Conservation (phyloP, 1,284 basidiomycete species). For the Leccinum pachyderme region DNA sequence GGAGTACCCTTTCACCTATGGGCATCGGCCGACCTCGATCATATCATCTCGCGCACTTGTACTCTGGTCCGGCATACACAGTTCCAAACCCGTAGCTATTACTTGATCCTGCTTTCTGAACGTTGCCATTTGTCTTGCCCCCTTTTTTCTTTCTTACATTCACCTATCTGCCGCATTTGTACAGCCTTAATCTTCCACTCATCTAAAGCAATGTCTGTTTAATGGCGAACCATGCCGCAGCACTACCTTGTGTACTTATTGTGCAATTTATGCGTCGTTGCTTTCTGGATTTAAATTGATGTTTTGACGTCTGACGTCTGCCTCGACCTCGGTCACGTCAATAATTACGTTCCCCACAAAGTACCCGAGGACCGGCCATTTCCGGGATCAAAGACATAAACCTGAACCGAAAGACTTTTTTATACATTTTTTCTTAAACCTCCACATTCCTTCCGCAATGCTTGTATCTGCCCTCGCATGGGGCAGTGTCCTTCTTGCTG, state of each 20-base stretch:
- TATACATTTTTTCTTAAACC: background rate
- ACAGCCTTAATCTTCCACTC: slow-evolving; percentile 43
- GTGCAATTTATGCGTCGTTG: slow-evolving; percentile 37
- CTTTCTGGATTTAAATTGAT: slow-evolving; percentile 12
- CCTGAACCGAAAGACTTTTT: too few relatives aligned
- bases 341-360: too few relatives aligned
- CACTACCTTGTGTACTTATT: slow-evolving; percentile 40
- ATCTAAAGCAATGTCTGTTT: slow-evolving; percentile 41
- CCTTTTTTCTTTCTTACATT: slow-evolving; percentile 29
- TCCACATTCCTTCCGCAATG: slow-evolving; percentile 18
- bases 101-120: slow-evolving; percentile 44
- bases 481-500: slow-evolving; percentile 33
- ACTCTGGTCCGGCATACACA: slow-evolving; percentile 62
- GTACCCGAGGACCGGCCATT: background rate
- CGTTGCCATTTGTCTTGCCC: slow-evolving; percentile 37
- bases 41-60: slow-evolving; percentile 61
- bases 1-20: slow-evolving; percentile 36
- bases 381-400: background rate
- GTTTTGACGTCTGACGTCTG: too few relatives aligned
- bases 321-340: too few relatives aligned
- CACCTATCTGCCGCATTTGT: slow-evolving; percentile 53
- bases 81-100: slow-evolving; percentile 42
- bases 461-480: slow-evolving; percentile 19
- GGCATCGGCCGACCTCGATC: slow-evolving; percentile 38
- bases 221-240: slow-evolving; percentile 37